Evolutionary conservation across 148 eudicot genomes (phyloP).

Genomic region (Persicaria maculosa): DNA sequence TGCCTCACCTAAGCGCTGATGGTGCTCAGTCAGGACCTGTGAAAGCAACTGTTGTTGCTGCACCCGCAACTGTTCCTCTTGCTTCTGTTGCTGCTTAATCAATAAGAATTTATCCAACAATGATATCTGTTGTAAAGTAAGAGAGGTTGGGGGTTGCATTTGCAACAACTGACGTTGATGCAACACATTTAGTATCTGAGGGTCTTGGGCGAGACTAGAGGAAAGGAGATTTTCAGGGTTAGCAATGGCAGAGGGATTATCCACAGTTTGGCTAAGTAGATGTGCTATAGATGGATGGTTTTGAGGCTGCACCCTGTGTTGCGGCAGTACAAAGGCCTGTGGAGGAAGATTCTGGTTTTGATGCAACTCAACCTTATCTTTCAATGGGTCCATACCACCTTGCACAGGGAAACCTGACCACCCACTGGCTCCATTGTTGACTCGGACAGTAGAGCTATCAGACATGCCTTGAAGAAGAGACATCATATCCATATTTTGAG

Average conservation of each 20-base stretch:
- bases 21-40: constrained; percentile 64
- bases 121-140: constrained; percentile 50
- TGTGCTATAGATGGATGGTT: constrained; percentile 38
- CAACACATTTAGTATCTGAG: constrained; percentile 58
- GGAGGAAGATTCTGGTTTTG: constrained; percentile 48
- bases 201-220: constrained; percentile 68
- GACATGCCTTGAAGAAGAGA: constrained; percentile 64
- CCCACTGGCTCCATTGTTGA: constrained; percentile 38
- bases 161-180: constrained; percentile 84
- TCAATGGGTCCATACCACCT: constrained; percentile 45
- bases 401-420: constrained; percentile 56
- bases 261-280: constrained; percentile 38
- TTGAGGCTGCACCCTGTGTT: constrained; percentile 57
- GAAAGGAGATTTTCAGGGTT: constrained; percentile 53
- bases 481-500: constrained; percentile 56
- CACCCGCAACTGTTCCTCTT: constrained; percentile 69
- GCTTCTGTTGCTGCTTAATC: constrained; percentile 74
- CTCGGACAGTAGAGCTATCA: constrained; percentile 41
- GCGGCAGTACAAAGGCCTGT: constrained; percentile 51
- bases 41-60: constrained; percentile 78
- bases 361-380: constrained; percentile 51
- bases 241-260: constrained; percentile 36
- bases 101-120: constrained; percentile 67
- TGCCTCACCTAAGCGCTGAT: constrained; percentile 43
- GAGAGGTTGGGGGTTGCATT: constrained; percentile 55